Conservation (phyloP, 2,329 filamentous ascomycete genomes). For the Alternaria triticimaculans region DNA sequence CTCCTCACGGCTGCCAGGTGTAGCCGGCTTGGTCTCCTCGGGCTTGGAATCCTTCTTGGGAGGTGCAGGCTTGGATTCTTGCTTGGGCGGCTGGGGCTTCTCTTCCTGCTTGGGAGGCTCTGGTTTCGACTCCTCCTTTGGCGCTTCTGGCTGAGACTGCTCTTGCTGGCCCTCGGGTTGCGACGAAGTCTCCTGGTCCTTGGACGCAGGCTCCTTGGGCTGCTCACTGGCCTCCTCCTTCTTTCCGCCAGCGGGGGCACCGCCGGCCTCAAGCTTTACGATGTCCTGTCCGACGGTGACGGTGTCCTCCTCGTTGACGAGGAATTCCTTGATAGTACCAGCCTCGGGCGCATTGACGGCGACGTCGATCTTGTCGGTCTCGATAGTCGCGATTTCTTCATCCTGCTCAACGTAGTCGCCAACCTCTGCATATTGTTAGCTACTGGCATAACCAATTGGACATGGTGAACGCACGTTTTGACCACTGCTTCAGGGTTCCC, state of each 20-base stretch:
- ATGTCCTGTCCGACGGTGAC: slow-evolving; percentile 94
- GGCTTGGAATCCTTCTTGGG: slow-evolving; percentile 45
- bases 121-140: slow-evolving; percentile 51
- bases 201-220: slow-evolving; percentile 65
- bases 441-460: background rate
- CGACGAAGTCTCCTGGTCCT: slow-evolving; percentile 64
- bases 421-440: slow-evolving; percentile 61
- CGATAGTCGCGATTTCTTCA: slow-evolving; percentile 97
- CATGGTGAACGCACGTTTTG: slow-evolving; percentile 64
- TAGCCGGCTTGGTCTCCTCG: slow-evolving; percentile 42
- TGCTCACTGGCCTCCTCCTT: slow-evolving; percentile 63
- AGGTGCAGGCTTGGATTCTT: slow-evolving; percentile 30
- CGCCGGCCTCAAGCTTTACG: slow-evolving; percentile 77
- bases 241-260: slow-evolving; percentile 60
- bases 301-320: slow-evolving; percentile 93
- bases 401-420: slow-evolving; percentile 95
- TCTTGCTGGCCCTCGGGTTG: slow-evolving; percentile 60
- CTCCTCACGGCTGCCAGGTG: slow-evolving; percentile 80
- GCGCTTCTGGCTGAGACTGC: slow-evolving; percentile 48
- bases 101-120: slow-evolving; percentile 49
- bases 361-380: slow-evolving; percentile 99
- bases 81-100: slow-evolving; percentile 45
- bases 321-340: slow-evolving; percentile 88
- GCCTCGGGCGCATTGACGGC: slow-evolving; percentile 92
- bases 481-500: slow-evolving; percentile 94